Evolutionary conservation across 306 rosid genomes (phyloP), one percentile per base, ranked within the genome.

Genomic region (Pyrus pyrifolia): DNA sequence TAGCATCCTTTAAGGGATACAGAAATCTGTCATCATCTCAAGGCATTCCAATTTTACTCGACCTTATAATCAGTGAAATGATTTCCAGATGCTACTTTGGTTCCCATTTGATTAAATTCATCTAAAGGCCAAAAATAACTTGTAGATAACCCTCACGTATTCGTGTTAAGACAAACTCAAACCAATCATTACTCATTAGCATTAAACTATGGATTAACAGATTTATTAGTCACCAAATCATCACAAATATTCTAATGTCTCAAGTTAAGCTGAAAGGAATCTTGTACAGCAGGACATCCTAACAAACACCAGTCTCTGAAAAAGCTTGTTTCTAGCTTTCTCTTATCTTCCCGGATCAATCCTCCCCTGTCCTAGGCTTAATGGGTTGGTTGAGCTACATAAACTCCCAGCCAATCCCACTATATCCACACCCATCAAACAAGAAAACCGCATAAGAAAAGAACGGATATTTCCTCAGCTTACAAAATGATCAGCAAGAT

Each of bases 61-160:
- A 33, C 35, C 35, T 33, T 33, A 33, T 33, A 33, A 33, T 33
- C 4, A 33, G 35, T 4, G 35, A 33, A 33, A 4, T 33, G 35
- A 33, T 33, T 33, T 33, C 35, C 35, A 33, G 35, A 33, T 33
- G 35, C 35, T 33, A 33, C 35, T 33, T 33, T 33, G 38, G 5
- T 33, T 5, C 38, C 35, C 8, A 6, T 33, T 33, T 5, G 38
- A 33, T 33, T 33, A 33, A 33, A 33, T 33, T 33, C 38, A 33
- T 31, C 0, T 5, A 4, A 4, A 33, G 35, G 35, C 35, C 35
- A 31, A 31, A 31, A 31, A 5, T 31, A 31, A 31, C 86, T 75
- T 69, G 72, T 65, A 25, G 78, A 80, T 76, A 76, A 74, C 64
- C 86, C 81, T 72, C 88, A 87, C 89, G 87, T 80, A 83, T 83